phyloP scores from a whole-genome alignment of 768 basidiomycete genomes.

The Suillus cothurnatus region DNA sequence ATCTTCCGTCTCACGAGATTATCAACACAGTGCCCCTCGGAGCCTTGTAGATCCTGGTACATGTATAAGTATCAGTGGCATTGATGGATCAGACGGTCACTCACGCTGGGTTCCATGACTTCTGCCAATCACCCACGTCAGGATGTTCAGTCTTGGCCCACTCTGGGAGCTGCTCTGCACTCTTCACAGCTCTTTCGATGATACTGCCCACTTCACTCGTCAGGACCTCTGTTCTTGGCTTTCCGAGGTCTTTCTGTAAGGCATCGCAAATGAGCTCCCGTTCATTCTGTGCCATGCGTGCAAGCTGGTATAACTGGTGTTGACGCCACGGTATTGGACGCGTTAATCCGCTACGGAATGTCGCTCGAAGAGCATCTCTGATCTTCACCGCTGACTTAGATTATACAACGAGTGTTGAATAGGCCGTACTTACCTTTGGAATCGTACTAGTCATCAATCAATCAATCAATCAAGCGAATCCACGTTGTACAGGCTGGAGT shows the following conservation, averaged over 20 bases:
- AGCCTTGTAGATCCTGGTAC: conserved; percentile 43
- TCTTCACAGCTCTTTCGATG: conserved; percentile 44
- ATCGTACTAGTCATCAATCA: conserved; percentile 24
- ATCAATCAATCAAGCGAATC: neutral
- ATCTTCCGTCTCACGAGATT: conserved; percentile 50
- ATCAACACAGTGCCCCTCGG: conserved; percentile 66
- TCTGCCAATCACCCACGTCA: conserved; percentile 42
- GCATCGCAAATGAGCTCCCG: conserved; percentile 49
- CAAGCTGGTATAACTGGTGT: conserved; percentile 65
- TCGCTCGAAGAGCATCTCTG: conserved; percentile 40
- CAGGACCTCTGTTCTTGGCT: conserved; percentile 41
- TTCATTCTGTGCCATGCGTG: conserved; percentile 66
- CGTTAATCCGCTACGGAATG: conserved; percentile 52
- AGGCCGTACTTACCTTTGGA: conserved; percentile 20
- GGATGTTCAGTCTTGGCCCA: conserved; percentile 55
- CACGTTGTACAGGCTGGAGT: too few species aligned
- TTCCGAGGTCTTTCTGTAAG: conserved; percentile 46
- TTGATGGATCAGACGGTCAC: conserved; percentile 3
- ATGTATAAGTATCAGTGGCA: neutral
- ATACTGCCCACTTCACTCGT: conserved; percentile 47
- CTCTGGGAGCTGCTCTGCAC: conserved; percentile 52
- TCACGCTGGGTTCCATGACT: conserved; percentile 51
- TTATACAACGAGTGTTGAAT: neutral
- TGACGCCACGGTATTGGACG: conserved; percentile 63
- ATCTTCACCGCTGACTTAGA: conserved; percentile 27